Evolutionary conservation across 192 early-diverging fungal genomes (phyloP).

Genomic region (Coemansia pectinata): DNA sequence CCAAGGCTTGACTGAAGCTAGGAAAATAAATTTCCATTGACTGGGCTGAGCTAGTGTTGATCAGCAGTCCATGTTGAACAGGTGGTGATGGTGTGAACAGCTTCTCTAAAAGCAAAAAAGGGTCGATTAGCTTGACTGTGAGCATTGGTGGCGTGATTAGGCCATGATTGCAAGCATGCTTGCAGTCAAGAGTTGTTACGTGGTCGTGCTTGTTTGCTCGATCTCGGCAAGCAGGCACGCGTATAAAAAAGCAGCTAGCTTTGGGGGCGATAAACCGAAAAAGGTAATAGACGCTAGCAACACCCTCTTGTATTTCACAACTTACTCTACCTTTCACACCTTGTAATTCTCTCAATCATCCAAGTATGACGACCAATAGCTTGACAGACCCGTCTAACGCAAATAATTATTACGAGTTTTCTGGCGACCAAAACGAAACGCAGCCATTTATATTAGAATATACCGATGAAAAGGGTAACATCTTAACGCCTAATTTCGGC

Average conservation of each 20-base stretch:
- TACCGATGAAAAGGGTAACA: not conserved
- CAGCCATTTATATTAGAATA: not conserved
- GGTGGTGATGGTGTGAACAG: not conserved
- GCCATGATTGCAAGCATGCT: not conserved
- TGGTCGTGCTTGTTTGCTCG: not conserved
- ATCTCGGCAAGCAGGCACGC: not conserved
- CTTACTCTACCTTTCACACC: not conserved
- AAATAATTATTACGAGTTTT: not conserved
- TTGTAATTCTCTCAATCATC: not conserved
- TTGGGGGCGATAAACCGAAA: not conserved
- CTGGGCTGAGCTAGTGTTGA: not conserved
- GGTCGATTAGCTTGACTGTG: not conserved
- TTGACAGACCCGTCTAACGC: not conserved
- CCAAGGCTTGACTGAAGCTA: not conserved
- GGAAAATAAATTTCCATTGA: not conserved
- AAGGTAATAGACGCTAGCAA: not conserved
- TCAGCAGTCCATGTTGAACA: not conserved
- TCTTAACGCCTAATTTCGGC: not conserved
- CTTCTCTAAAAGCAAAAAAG: not conserved
- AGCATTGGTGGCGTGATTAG: not conserved
- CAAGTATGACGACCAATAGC: not conserved
- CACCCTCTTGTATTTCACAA: not conserved
- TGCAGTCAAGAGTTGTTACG: not conserved
- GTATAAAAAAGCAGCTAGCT: not conserved
- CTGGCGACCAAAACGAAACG: not conserved